Base-by-base conservation (phyloP, 805 yeast genomes). In the Trichomonascus vanleenenianus region DNA sequence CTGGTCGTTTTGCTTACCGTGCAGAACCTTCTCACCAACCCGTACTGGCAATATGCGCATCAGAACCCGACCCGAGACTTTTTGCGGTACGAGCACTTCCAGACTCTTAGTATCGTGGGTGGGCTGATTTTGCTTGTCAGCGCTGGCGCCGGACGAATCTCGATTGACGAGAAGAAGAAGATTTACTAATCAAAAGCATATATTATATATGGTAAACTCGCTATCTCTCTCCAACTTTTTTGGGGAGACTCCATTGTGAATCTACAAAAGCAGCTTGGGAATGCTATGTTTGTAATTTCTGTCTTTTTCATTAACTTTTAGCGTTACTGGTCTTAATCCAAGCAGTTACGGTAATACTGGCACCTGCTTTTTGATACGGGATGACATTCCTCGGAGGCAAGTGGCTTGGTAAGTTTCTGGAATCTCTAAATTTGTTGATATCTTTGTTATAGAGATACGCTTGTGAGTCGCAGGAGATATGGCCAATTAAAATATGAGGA, bases 71-170 rank as follows among this genome's bases (percentile, higher is more conserved):
- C 81, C 65, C 80, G 96, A 59, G 98, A 91, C 67, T 85, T 79
- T 65, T 68, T 87, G 63, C 85, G 85, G 65, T 93, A 89, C 65
- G 97, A 89, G 66, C 85, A 85, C 65, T 91, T 84, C 75, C 98
- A 93, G 70, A 87, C 95, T 34, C 73, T 91, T 61, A 83, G 95
- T 47, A 91, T 91, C 62, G 89, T 91, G 42, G 98, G 98, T 47
- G 98, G 97, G 1, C 76, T 91, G 51, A 68, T 91, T 50, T 71
- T 93, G 54, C 85, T 93, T 50, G 96, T 86, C 49, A 87, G 85
- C 67, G 86, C 96, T 2, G 98, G 98, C 51, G 97, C 97, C 27
- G 98, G 98, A 42, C 89, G 85, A 56, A 73, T 91, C 53, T 85
- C 95, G 22, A 70, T 91, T 48, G 98, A 91, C 61, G 97, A 88